Conservation (phyloP, 2,329 filamentous ascomycete species). For the Aaosphaeria pasadenensis region DNA sequence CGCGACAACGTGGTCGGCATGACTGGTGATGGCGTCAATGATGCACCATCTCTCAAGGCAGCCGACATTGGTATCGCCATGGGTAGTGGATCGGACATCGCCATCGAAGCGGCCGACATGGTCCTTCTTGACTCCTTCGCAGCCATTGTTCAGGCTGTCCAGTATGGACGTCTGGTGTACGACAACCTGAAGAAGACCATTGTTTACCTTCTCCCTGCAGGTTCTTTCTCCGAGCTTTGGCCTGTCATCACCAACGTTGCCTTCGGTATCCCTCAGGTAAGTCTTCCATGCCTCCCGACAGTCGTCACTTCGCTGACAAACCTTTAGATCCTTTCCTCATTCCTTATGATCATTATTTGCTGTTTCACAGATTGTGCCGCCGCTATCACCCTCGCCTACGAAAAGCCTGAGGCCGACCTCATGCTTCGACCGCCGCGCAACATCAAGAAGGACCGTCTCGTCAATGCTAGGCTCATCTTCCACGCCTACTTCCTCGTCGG, state of each 20-base stretch:
- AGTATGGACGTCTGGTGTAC: slow-evolving; percentile 73
- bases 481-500: slow-evolving; percentile 73
- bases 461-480: slow-evolving; percentile 69
- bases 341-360: slow-evolving; percentile 38
- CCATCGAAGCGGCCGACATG: slow-evolving; percentile 62
- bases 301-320: slow-evolving; percentile 68
- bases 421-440: slow-evolving; percentile 67
- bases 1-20: slow-evolving; percentile 55
- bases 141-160: slow-evolving; percentile 68
- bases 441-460: slow-evolving; percentile 66
- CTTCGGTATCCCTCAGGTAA: slow-evolving; percentile 71
- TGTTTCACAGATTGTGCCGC: slow-evolving; percentile 70
- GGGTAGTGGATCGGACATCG: slow-evolving; percentile 58
- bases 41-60: slow-evolving; percentile 54
- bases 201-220: slow-evolving; percentile 70
- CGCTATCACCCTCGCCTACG: slow-evolving; percentile 70
- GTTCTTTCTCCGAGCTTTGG: slow-evolving; percentile 72
- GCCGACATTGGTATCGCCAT: slow-evolving; percentile 61
- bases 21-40: slow-evolving; percentile 50
- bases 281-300: slow-evolving; percentile 46
- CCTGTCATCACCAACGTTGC: slow-evolving; percentile 70
- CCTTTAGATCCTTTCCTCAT: slow-evolving; percentile 51
- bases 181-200: slow-evolving; percentile 75
- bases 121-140: slow-evolving; percentile 67
- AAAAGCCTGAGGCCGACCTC: slow-evolving; percentile 73